Evolutionary conservation across 306 rosid genomes (phyloP).

Genomic region (Cucurbita argyrosperma): DNA sequence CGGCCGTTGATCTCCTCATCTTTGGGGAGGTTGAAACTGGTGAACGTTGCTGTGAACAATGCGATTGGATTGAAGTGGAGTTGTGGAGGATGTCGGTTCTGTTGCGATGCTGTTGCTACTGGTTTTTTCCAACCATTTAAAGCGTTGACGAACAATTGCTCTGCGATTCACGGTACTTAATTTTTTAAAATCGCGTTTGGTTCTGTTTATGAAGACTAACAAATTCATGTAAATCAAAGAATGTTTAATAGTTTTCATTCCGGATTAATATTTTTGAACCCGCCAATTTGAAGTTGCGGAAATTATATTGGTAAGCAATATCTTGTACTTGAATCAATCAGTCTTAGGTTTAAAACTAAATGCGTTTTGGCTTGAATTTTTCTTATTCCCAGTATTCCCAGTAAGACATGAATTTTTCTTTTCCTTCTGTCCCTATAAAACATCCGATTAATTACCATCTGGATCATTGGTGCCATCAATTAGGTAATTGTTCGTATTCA

Average conservation of each 20-base stretch:
- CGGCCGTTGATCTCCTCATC: constrained; percentile 6
- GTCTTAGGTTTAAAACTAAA: background rate
- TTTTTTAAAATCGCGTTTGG: background rate
- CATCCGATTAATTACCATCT: background rate
- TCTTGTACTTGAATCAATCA: background rate
- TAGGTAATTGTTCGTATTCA: background rate
- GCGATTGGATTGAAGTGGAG: constrained; percentile 22
- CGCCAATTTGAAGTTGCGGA: background rate
- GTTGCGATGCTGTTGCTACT: constrained; percentile 9
- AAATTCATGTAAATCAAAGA: background rate
- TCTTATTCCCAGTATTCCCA: background rate
- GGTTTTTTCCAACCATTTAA: constrained; percentile 9
- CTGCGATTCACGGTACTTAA: constrained; percentile 33
- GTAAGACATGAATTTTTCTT: background rate
- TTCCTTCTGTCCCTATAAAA: background rate
- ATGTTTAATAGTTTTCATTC: background rate
- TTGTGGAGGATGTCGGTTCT: constrained; percentile 11
- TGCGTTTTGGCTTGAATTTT: background rate
- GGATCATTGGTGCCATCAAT: background rate
- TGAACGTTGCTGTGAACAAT: constrained; percentile 18
- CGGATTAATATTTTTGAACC: background rate
- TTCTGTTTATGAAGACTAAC: background rate
- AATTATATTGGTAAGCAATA: background rate
- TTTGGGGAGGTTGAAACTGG: constrained; percentile 19
- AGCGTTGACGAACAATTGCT: constrained; percentile 20